Conservation (phyloP, 768 basidiomycete genomes). For the Auriscalpium vulgare region DNA sequence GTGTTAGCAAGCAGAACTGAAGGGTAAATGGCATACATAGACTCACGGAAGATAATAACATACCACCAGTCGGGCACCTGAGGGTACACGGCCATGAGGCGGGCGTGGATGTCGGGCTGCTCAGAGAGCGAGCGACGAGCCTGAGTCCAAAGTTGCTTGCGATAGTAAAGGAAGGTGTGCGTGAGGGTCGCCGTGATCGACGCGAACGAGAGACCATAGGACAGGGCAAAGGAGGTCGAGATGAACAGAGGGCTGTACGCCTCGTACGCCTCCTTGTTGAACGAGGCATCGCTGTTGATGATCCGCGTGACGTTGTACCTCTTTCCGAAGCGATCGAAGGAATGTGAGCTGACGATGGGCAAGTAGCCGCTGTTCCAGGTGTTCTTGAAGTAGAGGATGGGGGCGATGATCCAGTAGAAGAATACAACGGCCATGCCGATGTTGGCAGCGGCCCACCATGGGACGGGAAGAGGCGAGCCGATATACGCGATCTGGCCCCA, state of each 20-base stretch:
- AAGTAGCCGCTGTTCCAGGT: constrained; percentile 25
- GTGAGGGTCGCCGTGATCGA: no score
- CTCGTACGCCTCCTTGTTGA: constrained; percentile 30
- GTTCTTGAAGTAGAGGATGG: constrained; percentile 18
- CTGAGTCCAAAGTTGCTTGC: no score
- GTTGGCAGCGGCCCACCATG: constrained; percentile 3
- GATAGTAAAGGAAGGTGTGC: no score
- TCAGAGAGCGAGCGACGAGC: no score
- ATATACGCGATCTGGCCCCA: constrained; percentile 1
- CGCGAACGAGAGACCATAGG: no score
- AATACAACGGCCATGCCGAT: constrained; percentile 23
- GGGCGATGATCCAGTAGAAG: constrained; percentile 23
- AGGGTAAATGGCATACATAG: constrained; percentile 7
- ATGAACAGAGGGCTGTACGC: constrained; percentile 36
- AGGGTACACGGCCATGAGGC: no score
- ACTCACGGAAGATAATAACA: constrained; percentile 10
- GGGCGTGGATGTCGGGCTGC: no score
- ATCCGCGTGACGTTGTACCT: constrained; percentile 32
- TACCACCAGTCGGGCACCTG: no score
- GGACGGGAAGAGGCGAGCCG: not conserved
- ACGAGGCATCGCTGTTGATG: constrained; percentile 25
- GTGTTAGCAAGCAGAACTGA: not conserved
- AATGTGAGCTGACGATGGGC: constrained; percentile 26
- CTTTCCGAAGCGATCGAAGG: constrained; percentile 33
- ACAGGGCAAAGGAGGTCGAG: constrained; percentile 1